These are phyloP conservation scores for Wolfiporia cocos DNA, from an alignment of 1,284 basidiomycete genomes.

Conservation along the genomic window DNA sequence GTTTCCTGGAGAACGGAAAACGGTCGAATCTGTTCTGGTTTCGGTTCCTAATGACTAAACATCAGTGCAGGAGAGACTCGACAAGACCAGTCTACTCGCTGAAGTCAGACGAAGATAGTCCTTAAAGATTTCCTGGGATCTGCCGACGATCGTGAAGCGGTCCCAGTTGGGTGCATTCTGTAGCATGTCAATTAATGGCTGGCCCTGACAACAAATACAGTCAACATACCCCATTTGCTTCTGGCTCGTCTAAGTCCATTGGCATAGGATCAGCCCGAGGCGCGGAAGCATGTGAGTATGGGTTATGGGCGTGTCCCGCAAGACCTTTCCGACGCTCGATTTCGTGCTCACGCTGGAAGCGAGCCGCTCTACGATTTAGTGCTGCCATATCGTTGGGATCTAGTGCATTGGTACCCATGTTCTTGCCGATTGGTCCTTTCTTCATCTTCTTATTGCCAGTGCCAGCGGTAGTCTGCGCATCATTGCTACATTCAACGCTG, in stretches of 20 bases:
- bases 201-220: conserved; percentile 3
- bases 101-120: conserved; percentile 94
- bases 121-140: conserved; percentile 86
- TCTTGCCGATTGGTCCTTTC: conserved; percentile 37
- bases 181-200: conserved; percentile 3
- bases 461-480: too few relatives aligned
- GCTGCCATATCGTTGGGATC: conserved; percentile 63
- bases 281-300: conserved; percentile 46
- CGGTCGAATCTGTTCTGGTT: conserved; percentile 91
- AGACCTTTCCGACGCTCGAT: conserved; percentile 62
- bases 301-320: conserved; percentile 29
- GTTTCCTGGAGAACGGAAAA: conserved; percentile 83
- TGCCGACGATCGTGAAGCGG: conserved; percentile 91
- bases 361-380: conserved; percentile 63
- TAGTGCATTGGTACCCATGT: conserved; percentile 25
- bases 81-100: conserved; percentile 38
- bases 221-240: conserved; percentile 53
- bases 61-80: conserved; percentile 3
- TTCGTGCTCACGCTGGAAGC: conserved; percentile 79
- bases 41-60: conserved; percentile 67
- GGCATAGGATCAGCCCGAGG: conserved; percentile 41
- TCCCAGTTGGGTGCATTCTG: conserved; percentile 99
- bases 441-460: conserved; percentile 60
- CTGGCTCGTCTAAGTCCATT: conserved; percentile 56
- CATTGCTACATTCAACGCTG: too few relatives aligned